A percentile compares a stretch with the other conserved stretches of the same genome.
These are phyloP conservation scores for Colletotrichum chrysophilum DNA, from an alignment of 2,329 filamentous ascomycete species.

Conservation along the genomic window DNA sequence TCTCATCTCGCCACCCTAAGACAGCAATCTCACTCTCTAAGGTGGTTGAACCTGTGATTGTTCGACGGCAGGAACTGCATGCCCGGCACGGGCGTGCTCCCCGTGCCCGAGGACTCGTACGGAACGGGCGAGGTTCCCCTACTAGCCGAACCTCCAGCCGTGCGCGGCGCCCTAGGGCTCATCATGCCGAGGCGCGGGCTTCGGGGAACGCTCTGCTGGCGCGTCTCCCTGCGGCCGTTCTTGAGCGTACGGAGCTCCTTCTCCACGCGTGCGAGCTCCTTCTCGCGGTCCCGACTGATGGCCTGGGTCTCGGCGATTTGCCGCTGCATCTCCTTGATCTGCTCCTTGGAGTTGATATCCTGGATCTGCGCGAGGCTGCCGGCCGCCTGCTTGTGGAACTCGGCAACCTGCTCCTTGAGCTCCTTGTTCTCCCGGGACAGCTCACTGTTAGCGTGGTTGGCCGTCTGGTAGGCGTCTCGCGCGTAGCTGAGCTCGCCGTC, in stretches of 20 bases:
- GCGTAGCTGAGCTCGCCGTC: conserved; percentile 61
- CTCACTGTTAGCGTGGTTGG: conserved; percentile 52
- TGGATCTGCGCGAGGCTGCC: conserved; percentile 54
- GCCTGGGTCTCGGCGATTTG: conserved; percentile 46
- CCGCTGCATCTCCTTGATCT: conserved; percentile 37
- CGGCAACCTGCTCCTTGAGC: conserved; percentile 45
- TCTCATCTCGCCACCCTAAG: no score
- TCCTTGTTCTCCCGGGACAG: conserved; percentile 51
- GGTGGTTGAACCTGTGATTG: conserved; percentile 48
- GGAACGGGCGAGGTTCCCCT: conserved; percentile 56
- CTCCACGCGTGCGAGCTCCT: conserved; percentile 50
- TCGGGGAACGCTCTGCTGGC: conserved; percentile 60
- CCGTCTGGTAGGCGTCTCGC: conserved; percentile 63
- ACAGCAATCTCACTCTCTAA: conserved; percentile 40
- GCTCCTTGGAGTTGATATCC: conserved; percentile 44
- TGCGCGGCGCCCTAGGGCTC: conserved; percentile 48
- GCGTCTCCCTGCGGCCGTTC: conserved; percentile 59
- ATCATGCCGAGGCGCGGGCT: conserved; percentile 61
- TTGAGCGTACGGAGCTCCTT: conserved; percentile 55
- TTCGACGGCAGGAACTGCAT: conserved; percentile 46
- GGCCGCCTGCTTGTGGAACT: conserved; percentile 45
- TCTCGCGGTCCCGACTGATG: conserved; percentile 54
- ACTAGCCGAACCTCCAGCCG: conserved; percentile 43
- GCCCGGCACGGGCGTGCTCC: conserved; percentile 36
- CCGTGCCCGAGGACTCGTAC: conserved; percentile 34